Conservation (phyloP, 129 eudicot species). For the Pseudognaphalium luteoalbum region DNA sequence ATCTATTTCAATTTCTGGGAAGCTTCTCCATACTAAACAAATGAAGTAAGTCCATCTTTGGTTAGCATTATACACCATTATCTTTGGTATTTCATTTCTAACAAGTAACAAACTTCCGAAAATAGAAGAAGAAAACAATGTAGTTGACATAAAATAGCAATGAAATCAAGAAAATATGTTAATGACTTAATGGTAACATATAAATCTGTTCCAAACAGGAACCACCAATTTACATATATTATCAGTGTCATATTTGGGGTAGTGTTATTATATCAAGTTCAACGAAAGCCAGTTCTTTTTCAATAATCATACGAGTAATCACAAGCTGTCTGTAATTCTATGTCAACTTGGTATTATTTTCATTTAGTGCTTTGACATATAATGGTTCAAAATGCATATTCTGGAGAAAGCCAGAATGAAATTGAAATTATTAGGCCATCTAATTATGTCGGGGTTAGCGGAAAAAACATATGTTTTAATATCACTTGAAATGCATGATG, state of each 20-base stretch:
- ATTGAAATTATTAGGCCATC: slow-evolving; percentile 24
- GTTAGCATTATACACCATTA: neutral
- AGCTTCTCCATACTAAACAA: slow-evolving; percentile 67
- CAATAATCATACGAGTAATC: no score
- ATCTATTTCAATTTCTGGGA: slow-evolving; percentile 71
- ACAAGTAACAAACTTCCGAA: neutral
- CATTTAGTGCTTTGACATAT: neutral
- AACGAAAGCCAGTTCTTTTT: no score
- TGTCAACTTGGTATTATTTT: neutral
- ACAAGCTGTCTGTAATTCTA: neutral
- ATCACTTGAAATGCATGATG: slow-evolving; percentile 15
- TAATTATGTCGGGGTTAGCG: slow-evolving; percentile 8
- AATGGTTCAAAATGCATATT: neutral
- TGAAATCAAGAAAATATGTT: no score
- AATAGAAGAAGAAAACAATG: no score
- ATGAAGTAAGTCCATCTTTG: slow-evolving; percentile 48
- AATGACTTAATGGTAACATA: no score
- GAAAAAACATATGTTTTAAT: slow-evolving; percentile 11
- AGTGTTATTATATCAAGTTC: no score
- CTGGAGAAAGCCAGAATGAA: neutral
- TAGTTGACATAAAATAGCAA: no score
- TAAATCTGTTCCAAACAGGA: no score
- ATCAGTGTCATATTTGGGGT: no score
- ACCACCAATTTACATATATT: no score
- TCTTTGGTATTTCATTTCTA: neutral